Evolutionary conservation across 352 stramenopile species (phyloP).

Genomic region (Pythium brachiatum): DNA sequence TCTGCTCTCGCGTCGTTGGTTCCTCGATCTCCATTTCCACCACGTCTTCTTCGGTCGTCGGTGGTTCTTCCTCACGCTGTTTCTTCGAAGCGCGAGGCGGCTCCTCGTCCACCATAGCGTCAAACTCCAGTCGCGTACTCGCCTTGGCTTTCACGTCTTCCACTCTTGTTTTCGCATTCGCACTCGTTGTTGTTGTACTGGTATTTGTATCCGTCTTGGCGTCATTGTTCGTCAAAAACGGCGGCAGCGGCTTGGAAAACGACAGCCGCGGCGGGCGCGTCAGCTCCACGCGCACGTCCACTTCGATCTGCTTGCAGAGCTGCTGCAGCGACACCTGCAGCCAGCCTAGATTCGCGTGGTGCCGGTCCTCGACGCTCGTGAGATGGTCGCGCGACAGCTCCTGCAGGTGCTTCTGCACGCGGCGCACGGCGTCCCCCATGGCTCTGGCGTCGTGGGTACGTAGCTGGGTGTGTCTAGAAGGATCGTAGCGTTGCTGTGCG

Average conservation of each 20-base stretch:
- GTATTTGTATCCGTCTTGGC: not conserved
- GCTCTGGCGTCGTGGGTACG: not conserved
- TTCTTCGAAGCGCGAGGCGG: conserved; percentile 17
- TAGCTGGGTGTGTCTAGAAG: not conserved
- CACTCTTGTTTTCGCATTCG: conserved; percentile 21
- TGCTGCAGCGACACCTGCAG: conserved; percentile 50
- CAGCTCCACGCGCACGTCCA: conserved; percentile 43
- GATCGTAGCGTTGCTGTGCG: not conserved
- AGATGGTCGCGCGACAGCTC: conserved; percentile 54
- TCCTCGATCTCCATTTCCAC: conserved; percentile 6
- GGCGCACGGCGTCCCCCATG: conserved; percentile 70
- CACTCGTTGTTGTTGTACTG: not conserved
- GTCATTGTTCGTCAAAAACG: conserved; percentile 4
- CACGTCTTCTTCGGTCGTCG: not conserved
- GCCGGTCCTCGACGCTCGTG: conserved; percentile 38
- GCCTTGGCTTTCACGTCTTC: conserved; percentile 1
- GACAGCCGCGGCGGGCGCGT: conserved; percentile 25
- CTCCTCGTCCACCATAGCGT: conserved; percentile 7
- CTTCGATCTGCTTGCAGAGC: conserved; percentile 48
- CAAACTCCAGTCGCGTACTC: conserved; percentile 17
- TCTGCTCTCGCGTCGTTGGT: not conserved
- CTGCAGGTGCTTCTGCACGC: conserved; percentile 55
- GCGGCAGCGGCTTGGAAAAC: conserved; percentile 20
- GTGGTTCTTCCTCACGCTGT: conserved; percentile 2
- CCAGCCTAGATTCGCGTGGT: conserved; percentile 44